phyloP scores from a whole-genome alignment of 192 early-diverging fungal species.

The Coemansia sp. region DNA sequence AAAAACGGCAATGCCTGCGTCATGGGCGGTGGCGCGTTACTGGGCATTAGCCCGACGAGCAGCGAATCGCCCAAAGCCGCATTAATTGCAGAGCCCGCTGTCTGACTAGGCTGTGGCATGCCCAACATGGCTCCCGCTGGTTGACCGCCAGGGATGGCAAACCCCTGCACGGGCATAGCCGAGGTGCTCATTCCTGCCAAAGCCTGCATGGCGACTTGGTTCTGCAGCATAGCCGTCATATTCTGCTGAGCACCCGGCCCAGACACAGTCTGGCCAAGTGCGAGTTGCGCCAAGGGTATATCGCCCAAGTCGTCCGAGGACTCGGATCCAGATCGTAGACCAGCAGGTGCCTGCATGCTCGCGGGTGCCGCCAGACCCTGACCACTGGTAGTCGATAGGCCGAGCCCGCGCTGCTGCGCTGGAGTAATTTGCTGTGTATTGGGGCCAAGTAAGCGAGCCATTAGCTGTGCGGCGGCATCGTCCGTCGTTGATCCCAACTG shows the following conservation, averaged over 20 bases:
- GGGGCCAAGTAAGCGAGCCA: conserved; percentile 29
- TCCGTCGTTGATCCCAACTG: conserved; percentile 1
- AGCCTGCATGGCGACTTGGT: not conserved
- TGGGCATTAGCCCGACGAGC: not conserved
- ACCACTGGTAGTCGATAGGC: not conserved
- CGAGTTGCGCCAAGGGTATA: conserved; percentile 43
- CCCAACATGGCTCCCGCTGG: not conserved
- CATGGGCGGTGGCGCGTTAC: not conserved
- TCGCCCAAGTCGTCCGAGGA: conserved; percentile 50
- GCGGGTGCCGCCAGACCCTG: not conserved
- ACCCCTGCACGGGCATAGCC: not conserved
- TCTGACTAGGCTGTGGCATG: not conserved
- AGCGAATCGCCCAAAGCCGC: not conserved
- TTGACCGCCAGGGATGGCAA: not conserved
- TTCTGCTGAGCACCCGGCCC: not conserved
- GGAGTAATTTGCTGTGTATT: conserved; percentile 3
- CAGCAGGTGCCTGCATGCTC: not conserved
- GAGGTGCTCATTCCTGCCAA: not conserved
- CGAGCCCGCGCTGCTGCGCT: not conserved
- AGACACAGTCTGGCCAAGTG: not conserved
- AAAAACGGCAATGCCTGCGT: not conserved
- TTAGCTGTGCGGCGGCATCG: conserved; percentile 30
- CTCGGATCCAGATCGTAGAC: conserved; percentile 11
- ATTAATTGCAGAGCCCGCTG: not conserved
- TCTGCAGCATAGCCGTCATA: not conserved